Evolutionary conservation across 805 yeast genomes (phyloP).

Genomic region (Priceomyces castillae): DNA sequence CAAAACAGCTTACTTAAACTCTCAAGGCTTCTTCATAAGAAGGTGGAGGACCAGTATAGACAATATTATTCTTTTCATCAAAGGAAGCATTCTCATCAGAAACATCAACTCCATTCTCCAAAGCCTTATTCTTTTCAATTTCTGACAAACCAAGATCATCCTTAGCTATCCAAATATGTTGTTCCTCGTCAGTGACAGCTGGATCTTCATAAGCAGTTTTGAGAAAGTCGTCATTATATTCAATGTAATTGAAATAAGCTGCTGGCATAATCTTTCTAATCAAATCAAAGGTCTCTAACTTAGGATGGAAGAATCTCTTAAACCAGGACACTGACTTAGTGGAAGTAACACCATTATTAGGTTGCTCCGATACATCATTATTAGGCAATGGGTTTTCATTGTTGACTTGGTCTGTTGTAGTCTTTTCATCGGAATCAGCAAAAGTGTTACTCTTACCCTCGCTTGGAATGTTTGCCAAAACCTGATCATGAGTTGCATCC

Average conservation of each 20-base stretch:
- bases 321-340: slow-evolving; percentile 27
- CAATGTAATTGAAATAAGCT: slow-evolving; percentile 37
- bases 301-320: slow-evolving; percentile 47
- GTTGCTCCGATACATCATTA: slow-evolving; percentile 2
- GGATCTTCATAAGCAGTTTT: slow-evolving; percentile 54
- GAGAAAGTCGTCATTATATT: slow-evolving; percentile 40
- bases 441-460: slow-evolving; percentile 6
- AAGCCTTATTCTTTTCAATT: slow-evolving; percentile 54
- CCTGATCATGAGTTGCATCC: slow-evolving; percentile 18
- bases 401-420: slow-evolving; percentile 7
- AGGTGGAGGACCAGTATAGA: slow-evolving; percentile 67
- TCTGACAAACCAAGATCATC: slow-evolving; percentile 68
- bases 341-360: slow-evolving; percentile 14
- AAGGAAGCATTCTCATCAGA: slow-evolving; percentile 55
- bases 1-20: slow-evolving; percentile 19
- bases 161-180: slow-evolving; percentile 68
- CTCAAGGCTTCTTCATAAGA: slow-evolving; percentile 53
- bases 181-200: slow-evolving; percentile 52
- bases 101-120: slow-evolving; percentile 53
- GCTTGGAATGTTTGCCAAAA: slow-evolving; percentile 19
- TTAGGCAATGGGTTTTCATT: neutral
- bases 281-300: slow-evolving; percentile 43
- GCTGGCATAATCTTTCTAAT: slow-evolving; percentile 46
- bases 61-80: slow-evolving; percentile 55
- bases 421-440: slow-evolving; percentile 1